These are phyloP conservation scores for Pleurotus salmoneostramineus DNA, from an alignment of 768 basidiomycete genomes.

Conservation along the genomic window DNA sequence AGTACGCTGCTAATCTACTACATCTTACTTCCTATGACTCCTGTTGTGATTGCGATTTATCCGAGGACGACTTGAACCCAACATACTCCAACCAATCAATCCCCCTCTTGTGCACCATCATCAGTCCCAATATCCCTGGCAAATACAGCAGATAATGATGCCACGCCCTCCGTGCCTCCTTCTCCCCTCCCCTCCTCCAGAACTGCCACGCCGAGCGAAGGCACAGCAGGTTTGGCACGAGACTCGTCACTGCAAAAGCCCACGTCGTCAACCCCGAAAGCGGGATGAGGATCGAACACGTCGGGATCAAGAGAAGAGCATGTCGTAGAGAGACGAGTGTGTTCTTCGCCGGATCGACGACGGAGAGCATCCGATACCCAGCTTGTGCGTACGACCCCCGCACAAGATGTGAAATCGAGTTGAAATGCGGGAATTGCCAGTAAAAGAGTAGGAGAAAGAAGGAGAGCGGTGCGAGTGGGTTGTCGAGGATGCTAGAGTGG, in stretches of 20 bases:
- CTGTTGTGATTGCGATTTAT: neutral
- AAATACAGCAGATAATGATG: constrained; percentile 87
- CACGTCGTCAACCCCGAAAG: constrained; percentile 92
- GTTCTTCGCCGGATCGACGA: constrained; percentile 74
- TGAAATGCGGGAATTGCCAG: constrained; percentile 99
- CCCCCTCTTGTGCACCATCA: constrained; percentile 94
- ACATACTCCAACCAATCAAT: constrained; percentile 73
- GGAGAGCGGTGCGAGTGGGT: constrained; percentile 76
- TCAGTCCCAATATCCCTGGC: constrained; percentile 82
- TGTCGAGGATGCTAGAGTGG: constrained; percentile 59
- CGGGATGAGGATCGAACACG: constrained; percentile 79
- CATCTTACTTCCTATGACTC: neutral
- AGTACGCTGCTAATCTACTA: too few relatives aligned
- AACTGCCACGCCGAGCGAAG: constrained; percentile 69
- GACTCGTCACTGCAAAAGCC: constrained; percentile 75
- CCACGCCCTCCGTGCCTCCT: constrained; percentile 74
- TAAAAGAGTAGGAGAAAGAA: constrained; percentile 85
- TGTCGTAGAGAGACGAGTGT: constrained; percentile 85
- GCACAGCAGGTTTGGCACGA: constrained; percentile 73
- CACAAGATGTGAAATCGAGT: constrained; percentile 83
- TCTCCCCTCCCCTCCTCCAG: constrained; percentile 68
- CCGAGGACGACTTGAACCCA: constrained; percentile 32
- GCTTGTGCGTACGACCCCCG: constrained; percentile 88
- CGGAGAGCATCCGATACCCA: constrained; percentile 91
- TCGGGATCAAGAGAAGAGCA: constrained; percentile 66